Evolutionary conservation across 768 basidiomycete species (phyloP), one percentile per base, ranked within the genome.

Genomic region (Arthromyces matolae): DNA sequence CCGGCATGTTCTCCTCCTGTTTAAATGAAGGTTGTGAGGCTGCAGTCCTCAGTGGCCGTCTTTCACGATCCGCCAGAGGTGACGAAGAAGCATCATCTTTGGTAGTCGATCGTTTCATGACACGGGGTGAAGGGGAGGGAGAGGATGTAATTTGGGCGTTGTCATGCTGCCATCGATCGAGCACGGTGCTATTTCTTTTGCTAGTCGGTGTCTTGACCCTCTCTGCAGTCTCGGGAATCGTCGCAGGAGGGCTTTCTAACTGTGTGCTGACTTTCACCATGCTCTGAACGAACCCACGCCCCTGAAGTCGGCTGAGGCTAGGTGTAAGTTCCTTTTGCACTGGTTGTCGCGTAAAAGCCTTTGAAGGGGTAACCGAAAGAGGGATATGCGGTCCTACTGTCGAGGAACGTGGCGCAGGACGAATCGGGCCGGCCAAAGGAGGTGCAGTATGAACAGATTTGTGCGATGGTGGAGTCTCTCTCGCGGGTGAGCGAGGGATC

Each of bases 221-320:
- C 45, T 65, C 66, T n/a, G 65, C 52, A 19, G 62, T 57, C 41
- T 50, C 53, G 8, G 67, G 62, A 40, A 65, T 65, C 49, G 65
- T 58, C 12, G 65, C 34, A 0, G 76, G 62, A 38, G 73, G 65
- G 14, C 64, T 68, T 50, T 79, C 76, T 4, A 83, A 63, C 52
- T 77, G 71, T 14, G 76, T 70, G 56, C 80, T 88, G 38, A 75
- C 83, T 64, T 85, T 83, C 27, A 93, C 84, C 70, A 89, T 81
- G 52, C 77, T 88, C 64, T 88, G 84, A 2, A 93, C 90, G 60
- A 93, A 91, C 4, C 90, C 90, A 32, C 90, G 81, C 16, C 90
- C 90, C 58, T 91, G 83, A 14, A 93, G 66, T 50, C 89, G 71
- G 51, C 86, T 91, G 25, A 92, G 79, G 61, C 87, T 90, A 0